Conservation (phyloP, 495 filamentous ascomycete genomes). For the Astrocystis sublimbata region DNA sequence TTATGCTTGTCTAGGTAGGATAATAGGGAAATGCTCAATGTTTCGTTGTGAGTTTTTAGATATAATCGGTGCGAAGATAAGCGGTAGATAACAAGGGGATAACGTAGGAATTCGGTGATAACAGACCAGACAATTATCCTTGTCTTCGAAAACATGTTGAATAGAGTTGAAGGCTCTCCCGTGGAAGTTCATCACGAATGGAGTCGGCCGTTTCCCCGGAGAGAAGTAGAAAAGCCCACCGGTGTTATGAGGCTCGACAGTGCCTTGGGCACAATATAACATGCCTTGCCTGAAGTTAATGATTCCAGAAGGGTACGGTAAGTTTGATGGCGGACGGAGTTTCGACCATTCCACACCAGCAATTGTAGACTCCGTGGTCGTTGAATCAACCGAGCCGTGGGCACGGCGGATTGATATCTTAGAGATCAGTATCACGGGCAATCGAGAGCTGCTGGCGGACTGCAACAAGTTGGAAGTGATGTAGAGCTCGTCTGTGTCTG, state of each 20-base stretch:
- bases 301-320: slow-evolving; percentile 59
- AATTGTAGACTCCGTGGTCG: slow-evolving; percentile 9
- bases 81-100: too few species aligned
- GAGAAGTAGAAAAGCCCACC: slow-evolving; percentile 56
- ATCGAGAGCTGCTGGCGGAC: slow-evolving; percentile 37
- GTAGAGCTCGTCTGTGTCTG: slow-evolving; percentile 49
- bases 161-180: slow-evolving; percentile 50
- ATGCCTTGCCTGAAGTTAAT: slow-evolving; percentile 30
- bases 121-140: slow-evolving; percentile 43
- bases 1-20: too few species aligned
- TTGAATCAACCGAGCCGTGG: background rate
- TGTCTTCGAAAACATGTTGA: slow-evolving; percentile 42
- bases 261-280: slow-evolving; percentile 58
- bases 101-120: too few species aligned
- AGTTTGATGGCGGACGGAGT: slow-evolving; percentile 42
- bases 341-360: slow-evolving; percentile 43
- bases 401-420: slow-evolving; percentile 36
- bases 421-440: slow-evolving; percentile 46
- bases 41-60: too few species aligned
- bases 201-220: slow-evolving; percentile 32
- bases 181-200: slow-evolving; percentile 44
- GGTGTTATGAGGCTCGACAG: slow-evolving; percentile 35
- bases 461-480: slow-evolving; percentile 58
- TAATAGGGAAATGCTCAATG: too few species aligned
- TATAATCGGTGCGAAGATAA: too few species aligned